A percentile compares a stretch with the other conserved stretches of the same genome.
These are phyloP conservation scores for Torulaspora delbrueckii DNA, from an alignment of 805 yeast species.

Conservation along the genomic window DNA sequence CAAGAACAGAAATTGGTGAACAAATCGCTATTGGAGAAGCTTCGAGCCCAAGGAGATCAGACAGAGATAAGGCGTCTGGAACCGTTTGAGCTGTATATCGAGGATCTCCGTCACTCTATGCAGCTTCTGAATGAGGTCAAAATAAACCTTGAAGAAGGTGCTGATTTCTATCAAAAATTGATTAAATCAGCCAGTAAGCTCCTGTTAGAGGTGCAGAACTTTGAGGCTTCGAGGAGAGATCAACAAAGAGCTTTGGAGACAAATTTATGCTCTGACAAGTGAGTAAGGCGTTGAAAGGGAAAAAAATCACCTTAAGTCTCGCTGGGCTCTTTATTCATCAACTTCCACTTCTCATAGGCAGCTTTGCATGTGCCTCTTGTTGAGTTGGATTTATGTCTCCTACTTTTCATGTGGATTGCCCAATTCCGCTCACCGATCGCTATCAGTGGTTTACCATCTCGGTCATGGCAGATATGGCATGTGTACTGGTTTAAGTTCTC, in stretches of 20 bases:
- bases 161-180: slow-evolving; percentile 64
- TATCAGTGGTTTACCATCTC: slow-evolving; percentile 50
- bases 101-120: slow-evolving; percentile 24
- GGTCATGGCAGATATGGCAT: slow-evolving; percentile 63
- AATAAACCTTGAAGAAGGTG: slow-evolving; percentile 61
- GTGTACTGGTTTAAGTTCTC: slow-evolving; percentile 58
- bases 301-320: neutral
- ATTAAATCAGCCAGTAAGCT: slow-evolving; percentile 43
- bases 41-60: slow-evolving; percentile 30
- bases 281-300: neutral
- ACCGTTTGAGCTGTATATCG: slow-evolving; percentile 23
- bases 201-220: slow-evolving; percentile 47
- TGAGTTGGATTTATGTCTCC: slow-evolving; percentile 57
- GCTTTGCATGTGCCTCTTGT: slow-evolving; percentile 46
- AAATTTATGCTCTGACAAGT: slow-evolving; percentile 2
- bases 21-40: slow-evolving; percentile 36
- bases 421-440: slow-evolving; percentile 72
- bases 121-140: slow-evolving; percentile 49
- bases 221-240: slow-evolving; percentile 45
- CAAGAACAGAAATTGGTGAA: slow-evolving; percentile 40
- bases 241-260: slow-evolving; percentile 51
- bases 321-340: slow-evolving; percentile 5
- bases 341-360: slow-evolving; percentile 47
- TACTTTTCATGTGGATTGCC: slow-evolving; percentile 61
- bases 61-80: slow-evolving; percentile 14